phyloP scores from a whole-genome alignment of 441 rosid genomes.

The Breynia disticha region DNA sequence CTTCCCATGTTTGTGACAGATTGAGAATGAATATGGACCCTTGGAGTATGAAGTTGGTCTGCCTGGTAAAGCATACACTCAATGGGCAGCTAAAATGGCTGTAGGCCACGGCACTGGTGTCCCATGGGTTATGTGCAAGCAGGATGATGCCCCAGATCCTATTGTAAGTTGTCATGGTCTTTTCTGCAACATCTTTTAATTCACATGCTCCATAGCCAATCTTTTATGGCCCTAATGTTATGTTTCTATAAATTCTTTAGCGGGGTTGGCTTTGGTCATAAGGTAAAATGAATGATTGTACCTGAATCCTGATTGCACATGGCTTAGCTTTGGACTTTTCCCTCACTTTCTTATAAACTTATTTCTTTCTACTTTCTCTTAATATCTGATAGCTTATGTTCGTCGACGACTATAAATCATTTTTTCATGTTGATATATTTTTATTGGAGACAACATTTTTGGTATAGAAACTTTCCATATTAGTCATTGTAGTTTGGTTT shows the following conservation, averaged over 20 bases:
- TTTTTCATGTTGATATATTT: conserved; percentile 12
- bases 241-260: conserved; percentile 17
- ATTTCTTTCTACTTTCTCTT: conserved; percentile 9
- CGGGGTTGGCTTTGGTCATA: conserved; percentile 24
- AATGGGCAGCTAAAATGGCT: conserved; percentile 97
- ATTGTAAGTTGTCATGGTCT: conserved; percentile 37
- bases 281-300: conserved; percentile 23
- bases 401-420: conserved; percentile 15
- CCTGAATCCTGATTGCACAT: conserved; percentile 25
- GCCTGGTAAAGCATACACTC: conserved; percentile 53
- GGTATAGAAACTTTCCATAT: too few relatives aligned
- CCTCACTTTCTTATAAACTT: conserved; percentile 14
- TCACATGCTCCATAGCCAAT: conserved; percentile 13
- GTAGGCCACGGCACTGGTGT: conserved; percentile 88
- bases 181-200: conserved; percentile 4
- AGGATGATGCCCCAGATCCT: conserved; percentile 96
- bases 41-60: conserved; percentile 77
- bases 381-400: conserved; percentile 9
- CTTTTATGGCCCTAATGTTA: conserved; percentile 19
- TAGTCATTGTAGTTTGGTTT: too few relatives aligned
- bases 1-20: conserved; percentile 35
- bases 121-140: conserved; percentile 99
- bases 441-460: neutral
- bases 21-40: conserved; percentile 97
- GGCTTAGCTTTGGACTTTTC: conserved; percentile 21